Conservation (phyloP, 306 rosid species). For the Comarum palustre region DNA sequence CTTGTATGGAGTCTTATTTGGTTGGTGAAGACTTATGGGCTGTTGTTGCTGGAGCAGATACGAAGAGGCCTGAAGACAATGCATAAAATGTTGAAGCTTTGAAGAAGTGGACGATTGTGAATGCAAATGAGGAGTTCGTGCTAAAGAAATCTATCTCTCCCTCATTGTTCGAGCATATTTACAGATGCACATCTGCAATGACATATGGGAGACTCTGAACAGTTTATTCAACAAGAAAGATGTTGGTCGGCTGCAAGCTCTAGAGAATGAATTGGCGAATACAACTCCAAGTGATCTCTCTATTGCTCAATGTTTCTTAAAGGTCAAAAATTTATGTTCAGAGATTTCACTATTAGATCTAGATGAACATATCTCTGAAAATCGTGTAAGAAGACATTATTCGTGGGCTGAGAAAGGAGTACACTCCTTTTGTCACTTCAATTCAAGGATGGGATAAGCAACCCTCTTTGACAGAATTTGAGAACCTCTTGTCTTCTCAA, state of each 20-base stretch:
- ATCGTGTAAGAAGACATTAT: neutral
- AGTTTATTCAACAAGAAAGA: constrained; percentile 7
- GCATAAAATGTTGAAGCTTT: neutral
- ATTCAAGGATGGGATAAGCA: constrained; percentile 14
- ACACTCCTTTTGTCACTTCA: neutral
- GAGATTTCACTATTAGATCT: constrained; percentile 12
- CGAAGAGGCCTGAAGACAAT: neutral
- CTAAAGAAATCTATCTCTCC: neutral
- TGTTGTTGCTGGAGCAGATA: neutral
- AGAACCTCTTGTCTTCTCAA: neutral
- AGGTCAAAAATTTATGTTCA: neutral
- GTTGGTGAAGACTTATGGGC: neutral
- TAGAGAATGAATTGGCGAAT: constrained; percentile 13
- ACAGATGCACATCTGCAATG: neutral
- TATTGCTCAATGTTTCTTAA: constrained; percentile 10
- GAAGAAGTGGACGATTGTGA: neutral
- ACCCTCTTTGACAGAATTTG: neutral
- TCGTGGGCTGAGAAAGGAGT: neutral
- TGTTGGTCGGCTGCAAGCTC: neutral
- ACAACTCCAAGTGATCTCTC: neutral
- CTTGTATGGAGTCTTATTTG: neutral
- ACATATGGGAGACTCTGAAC: constrained; percentile 1
- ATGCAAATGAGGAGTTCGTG: neutral
- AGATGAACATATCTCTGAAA: neutral
- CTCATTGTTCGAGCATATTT: neutral